A percentile compares a stretch with the other conserved stretches of the same genome.
Conservation (phyloP, 306 rosid genomes). For the Adenanthera pavonina region DNA sequence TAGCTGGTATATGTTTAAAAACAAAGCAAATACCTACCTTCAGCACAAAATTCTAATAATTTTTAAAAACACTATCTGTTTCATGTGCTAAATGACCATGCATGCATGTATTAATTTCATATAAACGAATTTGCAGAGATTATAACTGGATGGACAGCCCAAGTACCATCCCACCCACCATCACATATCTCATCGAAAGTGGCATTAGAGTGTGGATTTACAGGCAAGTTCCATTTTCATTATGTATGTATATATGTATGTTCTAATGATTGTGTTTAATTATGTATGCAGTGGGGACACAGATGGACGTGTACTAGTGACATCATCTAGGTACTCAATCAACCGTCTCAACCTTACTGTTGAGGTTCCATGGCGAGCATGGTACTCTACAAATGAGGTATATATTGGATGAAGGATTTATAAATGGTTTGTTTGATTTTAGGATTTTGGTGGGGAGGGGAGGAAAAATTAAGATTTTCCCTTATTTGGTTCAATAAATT, state of each 20-base stretch:
- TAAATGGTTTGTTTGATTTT: too few relatives aligned
- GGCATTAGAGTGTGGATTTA: slow-evolving; percentile 45
- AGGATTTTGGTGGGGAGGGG: too few relatives aligned
- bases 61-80: too few relatives aligned
- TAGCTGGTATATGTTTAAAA: too few relatives aligned
- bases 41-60: too few relatives aligned
- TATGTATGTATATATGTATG: too few relatives aligned
- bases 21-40: too few relatives aligned
- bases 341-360: slow-evolving; percentile 48
- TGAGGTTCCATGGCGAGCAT: slow-evolving; percentile 54
- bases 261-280: not conserved
- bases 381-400: slow-evolving; percentile 64
- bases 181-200: slow-evolving; percentile 30
- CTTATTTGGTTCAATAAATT: too few relatives aligned
- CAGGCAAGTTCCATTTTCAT: slow-evolving; percentile 36
- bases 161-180: slow-evolving; percentile 39
- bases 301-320: slow-evolving; percentile 58
- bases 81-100: not conserved
- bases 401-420: too few relatives aligned
- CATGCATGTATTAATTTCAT: not conserved
- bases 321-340: slow-evolving; percentile 61
- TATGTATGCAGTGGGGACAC: slow-evolving; percentile 57
- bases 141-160: slow-evolving; percentile 43
- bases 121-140: slow-evolving; percentile 32
- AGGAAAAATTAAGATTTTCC: too few relatives aligned